A percentile compares a stretch with the other conserved stretches of the same genome.
phyloP scores from a whole-genome alignment of 306 rosid species.

The Neltuma alba region DNA sequence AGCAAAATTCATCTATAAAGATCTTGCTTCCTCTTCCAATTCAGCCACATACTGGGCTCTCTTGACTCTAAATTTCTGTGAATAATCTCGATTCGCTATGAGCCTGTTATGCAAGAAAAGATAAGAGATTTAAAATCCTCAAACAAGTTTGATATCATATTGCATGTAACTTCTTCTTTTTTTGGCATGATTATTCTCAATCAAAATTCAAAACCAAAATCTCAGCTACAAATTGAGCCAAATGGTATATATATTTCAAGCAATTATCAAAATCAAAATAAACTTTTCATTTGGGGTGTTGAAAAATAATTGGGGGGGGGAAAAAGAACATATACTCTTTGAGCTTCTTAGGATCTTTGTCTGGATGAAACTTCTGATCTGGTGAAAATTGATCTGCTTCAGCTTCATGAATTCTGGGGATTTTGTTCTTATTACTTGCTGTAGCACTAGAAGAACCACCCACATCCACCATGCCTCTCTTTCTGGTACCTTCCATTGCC shows the following conservation, averaged over 20 bases:
- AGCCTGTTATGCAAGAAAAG: background rate
- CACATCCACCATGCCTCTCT: background rate
- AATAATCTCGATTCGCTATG: background rate
- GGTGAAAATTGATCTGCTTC: slow-evolving; percentile 6
- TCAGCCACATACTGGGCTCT: background rate
- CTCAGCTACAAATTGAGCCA: no score
- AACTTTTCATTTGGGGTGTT: background rate
- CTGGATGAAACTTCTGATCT: background rate
- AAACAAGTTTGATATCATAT: no score
- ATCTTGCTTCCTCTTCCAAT: slow-evolving; percentile 6
- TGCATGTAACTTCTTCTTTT: no score
- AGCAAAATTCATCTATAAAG: background rate
- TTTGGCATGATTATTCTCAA: no score
- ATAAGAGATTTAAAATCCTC: background rate
- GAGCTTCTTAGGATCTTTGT: slow-evolving; percentile 39
- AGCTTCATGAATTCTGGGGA: background rate
- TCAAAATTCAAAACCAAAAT: no score
- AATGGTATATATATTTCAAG: no score
- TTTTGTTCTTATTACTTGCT: background rate
- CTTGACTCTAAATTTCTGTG: slow-evolving; percentile 6
- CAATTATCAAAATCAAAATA: no score
- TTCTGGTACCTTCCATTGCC: background rate
- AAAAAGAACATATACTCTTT: no score
- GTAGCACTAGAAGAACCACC: background rate
- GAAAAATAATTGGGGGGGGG: no score